phyloP scores from a whole-genome alignment of 2,329 filamentous ascomycete genomes.

The Tolypocladium tropicale region DNA sequence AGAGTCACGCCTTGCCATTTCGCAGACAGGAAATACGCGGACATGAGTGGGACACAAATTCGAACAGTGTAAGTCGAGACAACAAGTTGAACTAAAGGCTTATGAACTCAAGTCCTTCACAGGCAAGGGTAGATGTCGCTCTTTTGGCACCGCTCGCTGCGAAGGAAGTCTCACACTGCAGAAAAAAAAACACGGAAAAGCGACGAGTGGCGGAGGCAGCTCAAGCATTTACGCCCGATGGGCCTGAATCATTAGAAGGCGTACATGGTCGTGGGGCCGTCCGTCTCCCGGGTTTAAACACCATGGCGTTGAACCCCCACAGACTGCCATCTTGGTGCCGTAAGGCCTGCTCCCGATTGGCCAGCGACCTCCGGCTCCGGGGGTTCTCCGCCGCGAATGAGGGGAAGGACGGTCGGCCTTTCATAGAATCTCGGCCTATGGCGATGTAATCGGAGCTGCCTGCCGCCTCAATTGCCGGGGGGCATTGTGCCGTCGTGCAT shows the following conservation, averaged over 20 bases:
- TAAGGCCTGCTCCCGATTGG: neutral
- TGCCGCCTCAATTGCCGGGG: neutral
- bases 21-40: neutral
- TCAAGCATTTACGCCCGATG: neutral
- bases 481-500: neutral
- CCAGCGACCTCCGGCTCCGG: neutral
- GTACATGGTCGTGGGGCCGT: neutral
- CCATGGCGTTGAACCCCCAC: neutral
- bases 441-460: neutral
- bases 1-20: slow-evolving; percentile 15
- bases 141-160: neutral
- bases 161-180: neutral
- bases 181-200: neutral
- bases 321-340: neutral
- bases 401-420: neutral
- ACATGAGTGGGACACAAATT: neutral
- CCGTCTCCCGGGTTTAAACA: neutral
- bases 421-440: neutral
- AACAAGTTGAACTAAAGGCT: neutral
- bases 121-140: neutral
- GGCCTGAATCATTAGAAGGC: neutral
- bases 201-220: neutral
- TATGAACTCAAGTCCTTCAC: neutral
- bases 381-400: neutral
- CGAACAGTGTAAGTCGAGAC: neutral